A percentile compares a stretch with the other conserved stretches of the same genome.
Evolutionary conservation across 1,139 yeast species (phyloP).

Genomic region (Magnusiomyces magnusii): DNA sequence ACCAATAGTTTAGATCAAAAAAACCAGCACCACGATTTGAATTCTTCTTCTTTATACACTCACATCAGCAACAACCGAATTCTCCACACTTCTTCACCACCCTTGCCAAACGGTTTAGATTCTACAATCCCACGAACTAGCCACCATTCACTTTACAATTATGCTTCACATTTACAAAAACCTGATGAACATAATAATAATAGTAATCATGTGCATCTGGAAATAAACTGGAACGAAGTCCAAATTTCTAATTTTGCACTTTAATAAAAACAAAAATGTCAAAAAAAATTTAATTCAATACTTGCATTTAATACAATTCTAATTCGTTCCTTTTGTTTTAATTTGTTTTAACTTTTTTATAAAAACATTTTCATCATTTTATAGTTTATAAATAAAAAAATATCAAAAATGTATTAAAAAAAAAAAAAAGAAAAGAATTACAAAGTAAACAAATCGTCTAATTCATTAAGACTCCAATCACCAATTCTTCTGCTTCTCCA

Average conservation of each 20-base stretch:
- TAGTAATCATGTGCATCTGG: too few relatives aligned
- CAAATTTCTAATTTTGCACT: neutral
- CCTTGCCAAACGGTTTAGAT: neutral
- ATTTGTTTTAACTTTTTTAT: too few relatives aligned
- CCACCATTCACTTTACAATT: neutral
- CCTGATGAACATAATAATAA: too few relatives aligned
- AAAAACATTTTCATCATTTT: neutral
- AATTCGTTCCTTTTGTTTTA: too few relatives aligned
- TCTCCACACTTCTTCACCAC: neutral
- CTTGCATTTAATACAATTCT: neutral
- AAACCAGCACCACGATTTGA: too few relatives aligned
- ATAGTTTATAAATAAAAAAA: neutral
- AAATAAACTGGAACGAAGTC: neutral
- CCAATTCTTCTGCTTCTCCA: slow-evolving; percentile 55
- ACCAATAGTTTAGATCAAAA: too few relatives aligned
- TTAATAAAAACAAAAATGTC: too few relatives aligned
- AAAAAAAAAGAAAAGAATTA: neutral
- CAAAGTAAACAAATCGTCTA: slow-evolving; percentile 18
- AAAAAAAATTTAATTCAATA: neutral
- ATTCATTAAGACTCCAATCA: slow-evolving; percentile 29
- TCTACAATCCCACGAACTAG: neutral
- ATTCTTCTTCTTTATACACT: neutral
- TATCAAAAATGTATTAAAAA: too few relatives aligned
- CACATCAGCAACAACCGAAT: neutral
- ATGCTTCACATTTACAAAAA: too few relatives aligned